Percentiles rank a stretch among this genome's conserved stretches.
Evolutionary conservation across 495 filamentous ascomycete species (phyloP).

Genomic region (Jackrogersella multiformis): DNA sequence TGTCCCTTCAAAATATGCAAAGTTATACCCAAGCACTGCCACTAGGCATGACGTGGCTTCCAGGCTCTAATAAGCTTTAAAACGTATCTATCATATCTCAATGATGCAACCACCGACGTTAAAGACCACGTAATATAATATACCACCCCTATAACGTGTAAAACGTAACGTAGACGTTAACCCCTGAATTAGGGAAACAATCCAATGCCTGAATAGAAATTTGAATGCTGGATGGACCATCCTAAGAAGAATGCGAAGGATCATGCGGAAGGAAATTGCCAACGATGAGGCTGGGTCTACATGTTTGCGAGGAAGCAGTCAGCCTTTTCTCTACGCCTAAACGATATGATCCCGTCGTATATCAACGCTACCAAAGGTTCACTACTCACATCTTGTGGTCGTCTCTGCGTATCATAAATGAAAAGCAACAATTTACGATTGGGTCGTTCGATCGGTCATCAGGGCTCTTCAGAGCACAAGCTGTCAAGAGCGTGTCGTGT

Average conservation of each 20-base stretch:
- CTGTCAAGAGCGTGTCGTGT: constrained; percentile 97
- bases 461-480: constrained; percentile 89
- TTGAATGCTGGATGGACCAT: constrained; percentile 3
- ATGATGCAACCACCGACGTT: constrained; percentile 5
- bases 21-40: neutral
- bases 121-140: constrained; percentile 1
- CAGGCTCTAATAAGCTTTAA: constrained; percentile 28
- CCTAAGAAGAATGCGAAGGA: constrained; percentile 47
- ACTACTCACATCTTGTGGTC: constrained; percentile 90
- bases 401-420: constrained; percentile 93
- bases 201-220: neutral
- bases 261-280: constrained; percentile 92
- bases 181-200: too few relatives aligned
- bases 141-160: constrained; percentile 27
- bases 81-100: constrained; percentile 30
- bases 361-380: neutral
- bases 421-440: constrained; percentile 93
- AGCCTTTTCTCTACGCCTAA: constrained; percentile 4
- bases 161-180: constrained; percentile 6
- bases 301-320: constrained; percentile 18
- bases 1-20: constrained; percentile 3
- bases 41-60: constrained; percentile 14
- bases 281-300: constrained; percentile 89
- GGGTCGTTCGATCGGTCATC: constrained; percentile 74
- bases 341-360: neutral